Evolutionary conservation across 805 yeast genomes (phyloP), one percentile per base, ranked within the genome.

Genomic region (Monosporozyma solicola): DNA sequence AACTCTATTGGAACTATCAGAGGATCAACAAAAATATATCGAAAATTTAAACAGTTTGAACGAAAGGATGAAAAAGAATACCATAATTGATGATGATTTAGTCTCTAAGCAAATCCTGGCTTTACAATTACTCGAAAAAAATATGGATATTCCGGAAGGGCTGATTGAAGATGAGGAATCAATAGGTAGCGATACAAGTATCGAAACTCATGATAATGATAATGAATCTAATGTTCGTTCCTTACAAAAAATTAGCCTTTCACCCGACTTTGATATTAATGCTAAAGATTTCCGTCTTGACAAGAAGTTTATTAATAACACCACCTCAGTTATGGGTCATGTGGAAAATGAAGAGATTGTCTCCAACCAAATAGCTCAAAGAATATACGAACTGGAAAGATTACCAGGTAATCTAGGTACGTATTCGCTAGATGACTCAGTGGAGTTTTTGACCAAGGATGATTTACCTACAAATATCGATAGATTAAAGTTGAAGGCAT

Each of bases 401-500:
- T 61, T 86, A 15, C 94, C 95, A 2, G 79, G 86, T 3, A 85
- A 83, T 59, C 61, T 87, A 50, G 92, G 91, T 27, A 75, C 87
- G 2, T 81, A 73, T 51, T 68, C 74, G 15, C 56, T 67, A 39
- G 70, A 75, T 48, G 78, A 79, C 55, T 61, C 70, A 1, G 48
- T 73, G n/a, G 74, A 73, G 35, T 64, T 77, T 49, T 58, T 59
- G 3, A 68, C 79, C 1, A 71, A 77, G 44, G 80, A 76, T 57
- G 76, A 76, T 51, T 58, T 76, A 20, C 68, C 77, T 5, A 68
- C 72, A 1, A 72, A 73, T 29, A 69, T 75, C 33, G 90, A 85
- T 61, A 76, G 74, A 15, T 67, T 84, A 52, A 86, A 86, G 65
- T 65, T 84, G n/a, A 78, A 75, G 52, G 81, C 89, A 5, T 68